These are phyloP conservation scores for Postia placenta DNA, from an alignment of 768 basidiomycete species.

Conservation along the genomic window DNA sequence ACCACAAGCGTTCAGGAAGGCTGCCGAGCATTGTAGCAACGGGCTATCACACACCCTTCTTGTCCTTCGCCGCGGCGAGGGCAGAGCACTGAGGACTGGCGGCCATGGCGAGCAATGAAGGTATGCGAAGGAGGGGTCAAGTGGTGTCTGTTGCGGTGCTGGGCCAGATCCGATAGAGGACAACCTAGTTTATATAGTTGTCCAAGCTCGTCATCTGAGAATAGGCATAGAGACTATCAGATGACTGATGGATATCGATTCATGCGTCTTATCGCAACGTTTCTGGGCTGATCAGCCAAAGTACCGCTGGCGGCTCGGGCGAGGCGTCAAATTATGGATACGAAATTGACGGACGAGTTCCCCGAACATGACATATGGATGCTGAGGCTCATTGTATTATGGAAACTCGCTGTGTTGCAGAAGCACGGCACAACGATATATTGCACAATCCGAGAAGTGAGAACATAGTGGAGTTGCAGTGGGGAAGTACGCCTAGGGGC, in stretches of 20 bases:
- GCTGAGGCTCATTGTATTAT: too few relatives aligned
- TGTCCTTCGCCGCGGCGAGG: conserved; percentile 43
- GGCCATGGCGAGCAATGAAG: conserved; percentile 30
- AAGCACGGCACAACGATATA: too few relatives aligned
- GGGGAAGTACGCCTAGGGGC: too few relatives aligned
- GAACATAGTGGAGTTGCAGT: too few relatives aligned
- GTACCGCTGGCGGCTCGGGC: not conserved
- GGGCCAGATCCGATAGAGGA: not conserved
- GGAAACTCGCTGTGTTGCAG: too few relatives aligned
- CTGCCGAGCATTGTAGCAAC: not conserved
- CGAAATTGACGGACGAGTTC: too few relatives aligned
- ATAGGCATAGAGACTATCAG: not conserved
- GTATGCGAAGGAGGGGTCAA: conserved; percentile 1
- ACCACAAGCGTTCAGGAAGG: not conserved
- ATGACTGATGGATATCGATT: conserved; percentile 2
- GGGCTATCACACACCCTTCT: conserved; percentile 38
- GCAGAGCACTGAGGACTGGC: conserved; percentile 54
- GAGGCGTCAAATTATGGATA: too few relatives aligned
- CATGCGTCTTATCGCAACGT: not conserved
- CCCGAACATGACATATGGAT: too few relatives aligned
- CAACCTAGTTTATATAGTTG: conserved; percentile 10
- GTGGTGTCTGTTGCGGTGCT: not conserved
- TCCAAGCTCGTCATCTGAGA: not conserved
- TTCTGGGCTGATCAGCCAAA: not conserved
- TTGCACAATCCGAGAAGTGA: too few relatives aligned